Conservation (phyloP, 2,329 filamentous ascomycete species). For the Rutstroemia sp. region DNA sequence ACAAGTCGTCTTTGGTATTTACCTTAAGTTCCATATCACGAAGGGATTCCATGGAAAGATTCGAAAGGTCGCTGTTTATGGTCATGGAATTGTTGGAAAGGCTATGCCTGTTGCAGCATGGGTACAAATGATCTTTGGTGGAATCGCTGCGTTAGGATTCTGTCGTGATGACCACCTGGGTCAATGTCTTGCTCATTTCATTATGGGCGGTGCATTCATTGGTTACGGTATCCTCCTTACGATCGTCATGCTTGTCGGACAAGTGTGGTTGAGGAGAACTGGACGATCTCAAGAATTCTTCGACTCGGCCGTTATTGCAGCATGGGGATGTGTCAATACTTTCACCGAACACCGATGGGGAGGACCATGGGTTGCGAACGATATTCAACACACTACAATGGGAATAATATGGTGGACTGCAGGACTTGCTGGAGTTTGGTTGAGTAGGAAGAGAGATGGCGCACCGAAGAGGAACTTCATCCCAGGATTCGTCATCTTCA, state of each 20-base stretch:
- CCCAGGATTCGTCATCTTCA: constrained; percentile 79
- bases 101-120: constrained; percentile 78
- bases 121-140: constrained; percentile 94
- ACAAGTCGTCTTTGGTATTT: constrained; percentile 76
- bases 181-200: constrained; percentile 94
- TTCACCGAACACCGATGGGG: constrained; percentile 98
- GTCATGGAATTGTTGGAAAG: constrained; percentile 80
- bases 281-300: constrained; percentile 95
- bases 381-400: constrained; percentile 98
- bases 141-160: constrained; percentile 86
- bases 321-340: constrained; percentile 96
- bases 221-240: constrained; percentile 85
- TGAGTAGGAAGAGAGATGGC: constrained; percentile 77
- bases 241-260: constrained; percentile 79
- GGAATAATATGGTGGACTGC: constrained; percentile 98
- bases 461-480: constrained; percentile 87
- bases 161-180: constrained; percentile 86
- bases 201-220: constrained; percentile 97
- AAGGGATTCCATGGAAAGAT: constrained; percentile 75
- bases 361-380: constrained; percentile 78
- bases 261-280: constrained; percentile 73
- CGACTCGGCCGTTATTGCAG: constrained; percentile 82
- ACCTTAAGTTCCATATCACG: constrained; percentile 83
- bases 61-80: constrained; percentile 60
- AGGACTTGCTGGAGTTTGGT: constrained; percentile 84